phyloP scores from a whole-genome alignment of 352 stramenopile species.

The Hyaloperonospora arabidopsidis region DNA sequence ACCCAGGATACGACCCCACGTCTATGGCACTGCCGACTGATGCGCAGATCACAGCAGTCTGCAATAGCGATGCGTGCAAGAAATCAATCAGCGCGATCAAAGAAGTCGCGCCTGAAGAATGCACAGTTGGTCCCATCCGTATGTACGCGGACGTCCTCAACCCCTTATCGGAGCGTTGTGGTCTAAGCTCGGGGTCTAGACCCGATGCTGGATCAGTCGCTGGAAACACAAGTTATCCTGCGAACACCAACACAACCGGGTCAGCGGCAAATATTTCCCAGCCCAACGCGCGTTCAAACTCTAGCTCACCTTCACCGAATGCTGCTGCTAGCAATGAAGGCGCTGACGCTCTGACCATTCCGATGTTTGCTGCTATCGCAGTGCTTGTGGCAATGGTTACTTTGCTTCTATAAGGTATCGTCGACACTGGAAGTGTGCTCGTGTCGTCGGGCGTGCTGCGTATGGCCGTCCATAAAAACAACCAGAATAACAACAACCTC shows the following conservation, averaged over 20 bases:
- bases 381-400: constrained; percentile 14
- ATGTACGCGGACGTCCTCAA: constrained; percentile 26
- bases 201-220: constrained; percentile 6
- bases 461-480: constrained; percentile 1
- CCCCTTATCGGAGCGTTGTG: constrained; percentile 18
- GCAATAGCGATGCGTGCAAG: constrained; percentile 26
- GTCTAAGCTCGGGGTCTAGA: constrained; percentile 11
- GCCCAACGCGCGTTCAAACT: constrained; percentile 1
- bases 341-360: constrained; percentile 8
- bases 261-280: constrained; percentile 12
- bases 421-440: not conserved
- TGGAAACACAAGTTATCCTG: not conserved
- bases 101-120: constrained; percentile 25
- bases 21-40: constrained; percentile 23
- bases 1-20: constrained; percentile 30
- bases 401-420: constrained; percentile 16
- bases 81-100: constrained; percentile 20
- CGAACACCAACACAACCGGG: constrained; percentile 5
- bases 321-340: constrained; percentile 12
- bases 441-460: not conserved
- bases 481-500: not conserved
- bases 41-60: constrained; percentile 25
- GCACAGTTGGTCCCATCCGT: constrained; percentile 18
- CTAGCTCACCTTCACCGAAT: constrained; percentile 3
- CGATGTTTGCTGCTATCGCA: constrained; percentile 7